Conservation (phyloP, 805 yeast species). For the Helenozyma rhizophorensis region DNA sequence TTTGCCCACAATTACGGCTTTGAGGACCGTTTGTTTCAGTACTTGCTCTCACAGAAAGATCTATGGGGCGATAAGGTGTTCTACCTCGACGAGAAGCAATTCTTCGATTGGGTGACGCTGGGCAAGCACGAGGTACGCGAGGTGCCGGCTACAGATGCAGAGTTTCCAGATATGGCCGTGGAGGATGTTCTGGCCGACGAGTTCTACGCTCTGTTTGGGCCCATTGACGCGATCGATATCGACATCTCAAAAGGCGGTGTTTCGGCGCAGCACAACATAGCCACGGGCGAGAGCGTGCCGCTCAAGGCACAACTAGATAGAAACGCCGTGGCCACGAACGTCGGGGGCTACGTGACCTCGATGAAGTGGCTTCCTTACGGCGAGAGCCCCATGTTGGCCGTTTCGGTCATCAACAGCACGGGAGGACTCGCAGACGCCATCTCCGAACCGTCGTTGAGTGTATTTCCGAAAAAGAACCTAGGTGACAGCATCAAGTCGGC, state of each 20-base stretch:
- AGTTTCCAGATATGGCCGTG: conserved; percentile 9
- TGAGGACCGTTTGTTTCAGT: conserved; percentile 39
- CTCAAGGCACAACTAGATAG: conserved; percentile 20
- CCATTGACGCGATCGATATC: conserved; percentile 7
- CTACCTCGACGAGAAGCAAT: conserved; percentile 30
- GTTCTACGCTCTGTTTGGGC: conserved; percentile 21
- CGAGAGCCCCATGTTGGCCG: conserved; percentile 40
- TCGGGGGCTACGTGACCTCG: conserved; percentile 51
- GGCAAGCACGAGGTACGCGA: conserved; percentile 11
- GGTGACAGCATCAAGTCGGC: conserved; percentile 25
- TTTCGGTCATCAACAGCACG: conserved; percentile 39
- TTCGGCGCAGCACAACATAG: conserved; percentile 2
- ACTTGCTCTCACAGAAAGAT: conserved; percentile 41
- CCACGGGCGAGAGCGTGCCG: conserved; percentile 2
- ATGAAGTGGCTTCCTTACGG: conserved; percentile 45
- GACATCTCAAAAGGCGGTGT: conserved; percentile 14
- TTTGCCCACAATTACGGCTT: conserved; percentile 45
- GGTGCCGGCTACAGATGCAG: conserved; percentile 7
- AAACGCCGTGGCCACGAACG: conserved; percentile 39
- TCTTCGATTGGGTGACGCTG: conserved; percentile 17
- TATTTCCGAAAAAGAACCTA: conserved; percentile 19
- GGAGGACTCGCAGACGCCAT: conserved; percentile 18
- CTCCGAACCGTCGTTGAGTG: conserved; percentile 26
- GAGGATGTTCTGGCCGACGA: conserved; percentile 13
- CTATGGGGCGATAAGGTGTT: conserved; percentile 49